Conservation (phyloP, 2,329 filamentous ascomycete genomes). For the Pleomassaria siparia region DNA sequence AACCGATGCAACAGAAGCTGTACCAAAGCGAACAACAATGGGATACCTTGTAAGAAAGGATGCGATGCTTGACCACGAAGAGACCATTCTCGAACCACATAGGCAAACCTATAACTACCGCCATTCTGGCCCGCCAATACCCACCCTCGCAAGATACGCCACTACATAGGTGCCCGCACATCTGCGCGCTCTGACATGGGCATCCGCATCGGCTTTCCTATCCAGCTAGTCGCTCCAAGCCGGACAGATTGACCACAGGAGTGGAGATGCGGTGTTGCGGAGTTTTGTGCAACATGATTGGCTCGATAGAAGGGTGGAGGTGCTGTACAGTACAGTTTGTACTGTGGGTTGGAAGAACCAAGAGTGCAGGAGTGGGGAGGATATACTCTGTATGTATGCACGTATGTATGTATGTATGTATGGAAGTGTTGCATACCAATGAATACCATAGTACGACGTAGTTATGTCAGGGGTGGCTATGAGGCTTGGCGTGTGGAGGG, state of each 20-base stretch:
- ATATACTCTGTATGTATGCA: too few species aligned
- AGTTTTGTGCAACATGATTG: neutral
- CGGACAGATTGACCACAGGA: neutral
- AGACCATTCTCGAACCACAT: conserved; percentile 4
- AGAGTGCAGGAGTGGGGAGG: conserved; percentile 29
- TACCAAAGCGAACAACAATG: too few species aligned
- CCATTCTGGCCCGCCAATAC: conserved; percentile 19
- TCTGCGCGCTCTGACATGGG: conserved; percentile 13
- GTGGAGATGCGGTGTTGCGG: neutral
- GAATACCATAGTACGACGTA: too few species aligned
- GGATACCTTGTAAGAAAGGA: too few species aligned
- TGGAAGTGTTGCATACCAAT: too few species aligned
- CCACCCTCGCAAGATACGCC: too few species aligned
- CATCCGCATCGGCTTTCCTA: neutral
- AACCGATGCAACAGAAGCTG: too few species aligned
- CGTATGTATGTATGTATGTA: too few species aligned
- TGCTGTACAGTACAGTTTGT: neutral
- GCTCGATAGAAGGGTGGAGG: conserved; percentile 1
- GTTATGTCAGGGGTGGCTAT: too few species aligned
- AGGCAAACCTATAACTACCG: conserved; percentile 10
- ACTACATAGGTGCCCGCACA: too few species aligned
- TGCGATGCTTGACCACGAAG: too few species aligned
- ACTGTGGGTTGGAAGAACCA: neutral
- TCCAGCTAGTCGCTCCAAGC: neutral
- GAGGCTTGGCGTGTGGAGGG: too few species aligned